Base-by-base conservation (phyloP, 2,329 filamentous ascomycete genomes). In the Colletotrichum costaricense region DNA sequence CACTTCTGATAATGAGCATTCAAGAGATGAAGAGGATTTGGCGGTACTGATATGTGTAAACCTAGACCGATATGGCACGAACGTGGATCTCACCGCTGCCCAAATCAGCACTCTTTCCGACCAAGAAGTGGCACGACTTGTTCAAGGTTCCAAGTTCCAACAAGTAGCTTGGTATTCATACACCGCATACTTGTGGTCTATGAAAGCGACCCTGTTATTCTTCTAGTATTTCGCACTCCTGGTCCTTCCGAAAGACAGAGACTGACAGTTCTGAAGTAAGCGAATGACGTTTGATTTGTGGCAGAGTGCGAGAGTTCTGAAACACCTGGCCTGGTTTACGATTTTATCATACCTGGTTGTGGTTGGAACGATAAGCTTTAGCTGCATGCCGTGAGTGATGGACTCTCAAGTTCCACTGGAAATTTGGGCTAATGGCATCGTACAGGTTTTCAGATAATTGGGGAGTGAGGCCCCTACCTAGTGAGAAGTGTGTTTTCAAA, bases 151-250 rank as follows among this genome's bases (percentile, higher is more conserved):
- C 0, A 83, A 82, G 24, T 76, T 83, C 6, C 76, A 85, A 60
- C 76, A 85, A 12, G 69, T 79, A 0, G 84, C 83, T 0, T 85
- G 84, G 84, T 85, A 84, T 33, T 78, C 78, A 7, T 84, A 84
- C 54, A 81, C 82, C 0, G 78, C 79, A 0, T 78, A 84, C 0
- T 78, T 84, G 8, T 85, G 82, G 82, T 80, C 72, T 4, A 74
- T 81, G 3, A 81, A 81, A 49, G 79, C 78, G 5, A 80, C 76
- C 0, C 74, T 81, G 75, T 38, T 81, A 4, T 79, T 75, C 5
- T 81, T 81, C 70, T 81, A 72, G 69, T 67, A 38, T 59, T 55
- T 7, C 33, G 22, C 22, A 1, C 1, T 9, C 19, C 28, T 5
- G 5, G 5, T 26, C 3, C 2, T 49, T 6, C 4, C n/a, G 14